Conservation (phyloP, 75 land plant species). For the Pinus tabuliformis region DNA sequence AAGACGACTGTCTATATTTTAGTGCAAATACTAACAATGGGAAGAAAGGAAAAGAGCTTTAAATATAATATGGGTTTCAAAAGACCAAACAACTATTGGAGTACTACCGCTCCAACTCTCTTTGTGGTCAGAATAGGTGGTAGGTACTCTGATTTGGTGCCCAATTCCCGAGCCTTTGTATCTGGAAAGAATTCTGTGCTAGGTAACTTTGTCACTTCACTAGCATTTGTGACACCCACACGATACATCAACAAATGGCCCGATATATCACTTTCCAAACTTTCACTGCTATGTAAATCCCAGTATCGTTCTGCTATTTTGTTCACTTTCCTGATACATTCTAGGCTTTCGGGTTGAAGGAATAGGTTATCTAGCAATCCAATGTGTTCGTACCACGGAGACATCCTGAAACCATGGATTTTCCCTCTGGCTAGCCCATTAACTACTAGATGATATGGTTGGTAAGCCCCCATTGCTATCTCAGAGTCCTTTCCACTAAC, state of each 20-base stretch:
- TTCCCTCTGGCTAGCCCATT: constrained; percentile 61
- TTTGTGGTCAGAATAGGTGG: constrained; percentile 90
- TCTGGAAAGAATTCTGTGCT: constrained; percentile 74
- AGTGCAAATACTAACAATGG: background rate
- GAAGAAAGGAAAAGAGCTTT: background rate
- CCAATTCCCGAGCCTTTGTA: constrained; percentile 75
- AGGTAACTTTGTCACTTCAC: constrained; percentile 59
- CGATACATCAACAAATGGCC: constrained; percentile 84
- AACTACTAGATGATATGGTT: constrained; percentile 60
- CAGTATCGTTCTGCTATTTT: constrained; percentile 69
- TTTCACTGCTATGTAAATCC: constrained; percentile 63
- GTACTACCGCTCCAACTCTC: too few relatives aligned
- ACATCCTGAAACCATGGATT: constrained; percentile 85
- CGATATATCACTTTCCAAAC: constrained; percentile 54
- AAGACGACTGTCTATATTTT: background rate
- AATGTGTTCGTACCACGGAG: constrained; percentile 87
- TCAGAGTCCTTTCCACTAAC: constrained; percentile 44
- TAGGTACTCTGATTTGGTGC: constrained; percentile 52
- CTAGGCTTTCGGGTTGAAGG: constrained; percentile 51
- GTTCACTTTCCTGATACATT: constrained; percentile 73
- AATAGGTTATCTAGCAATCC: constrained; percentile 74
- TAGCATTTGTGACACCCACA: constrained; percentile 48
- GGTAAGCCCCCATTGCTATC: constrained; percentile 94
- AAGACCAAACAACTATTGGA: background rate
- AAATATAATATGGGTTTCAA: background rate